A percentile compares a stretch with the other conserved stretches of the same genome.
These are phyloP conservation scores for Glomus cerebriforme DNA, from an alignment of 192 early-diverging fungal species.

Conservation along the genomic window DNA sequence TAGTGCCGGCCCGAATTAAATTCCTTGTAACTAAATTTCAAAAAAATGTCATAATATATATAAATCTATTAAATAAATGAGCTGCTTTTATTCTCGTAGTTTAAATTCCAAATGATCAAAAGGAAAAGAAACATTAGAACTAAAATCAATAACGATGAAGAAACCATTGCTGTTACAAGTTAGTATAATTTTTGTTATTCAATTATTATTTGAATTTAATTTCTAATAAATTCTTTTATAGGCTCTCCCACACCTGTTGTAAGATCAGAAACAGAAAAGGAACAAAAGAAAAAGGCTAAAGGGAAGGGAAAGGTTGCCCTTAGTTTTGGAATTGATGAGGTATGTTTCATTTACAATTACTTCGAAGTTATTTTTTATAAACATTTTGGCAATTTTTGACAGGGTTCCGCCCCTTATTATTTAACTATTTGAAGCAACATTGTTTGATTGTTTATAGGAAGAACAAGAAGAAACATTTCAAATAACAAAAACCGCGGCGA, in stretches of 20 bases:
- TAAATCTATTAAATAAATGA: too few relatives aligned
- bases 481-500: slow-evolving; percentile 14
- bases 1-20: too few relatives aligned
- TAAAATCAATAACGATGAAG: not conserved
- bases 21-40: too few relatives aligned
- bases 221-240: not conserved
- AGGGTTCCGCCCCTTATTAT: not conserved
- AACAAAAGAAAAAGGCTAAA: slow-evolving; percentile 3
- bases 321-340: slow-evolving; percentile 25
- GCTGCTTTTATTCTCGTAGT: too few relatives aligned
- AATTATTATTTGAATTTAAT: not conserved
- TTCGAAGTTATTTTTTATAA: not conserved
- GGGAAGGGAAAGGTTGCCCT: not conserved
- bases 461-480: slow-evolving; percentile 23
- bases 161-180: not conserved
- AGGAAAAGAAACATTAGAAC: not conserved
- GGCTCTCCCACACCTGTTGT: not conserved
- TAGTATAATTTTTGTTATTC: not conserved
- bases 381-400: not conserved
- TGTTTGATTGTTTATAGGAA: slow-evolving; percentile 3
- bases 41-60: too few relatives aligned
- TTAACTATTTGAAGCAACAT: not conserved
- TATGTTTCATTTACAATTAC: not conserved
- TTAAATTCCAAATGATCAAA: slow-evolving; percentile 10
- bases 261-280: not conserved